Percentiles rank a stretch among this genome's conserved stretches.
These are phyloP conservation scores for Fraxinus velutina DNA, from an alignment of 305 asterid species.

Conservation along the genomic window DNA sequence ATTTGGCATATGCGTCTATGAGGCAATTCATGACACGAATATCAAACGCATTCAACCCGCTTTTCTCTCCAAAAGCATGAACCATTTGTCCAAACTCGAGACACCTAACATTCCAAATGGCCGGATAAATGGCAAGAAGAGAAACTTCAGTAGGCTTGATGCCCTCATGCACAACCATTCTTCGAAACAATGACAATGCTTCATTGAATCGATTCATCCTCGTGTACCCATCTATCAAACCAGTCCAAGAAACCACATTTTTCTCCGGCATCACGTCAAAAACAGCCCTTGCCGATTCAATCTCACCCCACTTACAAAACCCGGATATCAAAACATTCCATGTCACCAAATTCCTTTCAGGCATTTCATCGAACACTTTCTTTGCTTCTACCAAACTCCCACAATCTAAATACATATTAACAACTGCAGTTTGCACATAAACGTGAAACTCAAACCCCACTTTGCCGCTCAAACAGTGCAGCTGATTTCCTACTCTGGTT, in stretches of 20 bases:
- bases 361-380: conserved; percentile 70
- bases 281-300: conserved; percentile 42
- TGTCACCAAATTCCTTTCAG: conserved; percentile 54
- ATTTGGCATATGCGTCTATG: conserved; percentile 61
- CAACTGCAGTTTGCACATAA: conserved; percentile 67
- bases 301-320: conserved; percentile 60
- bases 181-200: conserved; percentile 51
- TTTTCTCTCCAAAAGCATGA: conserved; percentile 63
- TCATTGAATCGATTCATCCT: conserved; percentile 40
- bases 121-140: conserved; percentile 64
- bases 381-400: conserved; percentile 44
- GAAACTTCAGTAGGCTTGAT: conserved; percentile 66
- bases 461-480: conserved; percentile 50
- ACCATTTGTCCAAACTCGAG: conserved; percentile 49
- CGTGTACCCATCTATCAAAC: conserved; percentile 69
- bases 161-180: conserved; percentile 52
- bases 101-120: conserved; percentile 62
- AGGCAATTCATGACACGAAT: conserved; percentile 69
- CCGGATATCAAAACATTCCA: conserved; percentile 82
- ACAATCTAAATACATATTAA: conserved; percentile 60
- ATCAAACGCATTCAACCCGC: conserved; percentile 46
- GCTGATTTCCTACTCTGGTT: conserved; percentile 38
- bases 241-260: conserved; percentile 82
- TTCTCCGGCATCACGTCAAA: conserved; percentile 67
- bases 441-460: conserved; percentile 53